A percentile compares a stretch with the other conserved stretches of the same genome.
These are phyloP conservation scores for Polyplosphaeria fusca DNA, from an alignment of 495 filamentous ascomycete genomes.

Conservation along the genomic window DNA sequence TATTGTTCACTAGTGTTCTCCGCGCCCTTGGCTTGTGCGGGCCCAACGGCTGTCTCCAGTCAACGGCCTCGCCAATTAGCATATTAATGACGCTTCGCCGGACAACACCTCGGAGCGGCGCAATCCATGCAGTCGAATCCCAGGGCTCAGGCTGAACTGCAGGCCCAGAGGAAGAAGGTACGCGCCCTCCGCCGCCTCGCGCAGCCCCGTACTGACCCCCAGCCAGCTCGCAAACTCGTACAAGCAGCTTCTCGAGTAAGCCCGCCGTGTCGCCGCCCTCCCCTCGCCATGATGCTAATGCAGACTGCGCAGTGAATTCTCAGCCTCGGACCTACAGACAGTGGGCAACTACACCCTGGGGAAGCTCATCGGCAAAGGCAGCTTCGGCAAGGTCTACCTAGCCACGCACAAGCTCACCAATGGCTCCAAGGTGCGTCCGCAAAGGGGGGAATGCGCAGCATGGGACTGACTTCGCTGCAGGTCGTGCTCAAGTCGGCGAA, in stretches of 20 bases:
- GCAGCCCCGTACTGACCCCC: conserved; percentile 27
- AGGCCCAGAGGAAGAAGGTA: conserved; percentile 93
- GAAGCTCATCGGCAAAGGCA: conserved; percentile 90
- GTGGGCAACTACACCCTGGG: conserved; percentile 95
- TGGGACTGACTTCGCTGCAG: conserved; percentile 45
- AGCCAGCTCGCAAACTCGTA: conserved; percentile 90
- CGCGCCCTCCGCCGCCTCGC: conserved; percentile 1
- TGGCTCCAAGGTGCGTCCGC: conserved; percentile 82
- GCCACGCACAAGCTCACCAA: conserved; percentile 97
- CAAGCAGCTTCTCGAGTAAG: conserved; percentile 91
- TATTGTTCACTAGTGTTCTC: neutral
- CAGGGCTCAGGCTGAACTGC: conserved; percentile 69
- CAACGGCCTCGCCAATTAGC: conserved; percentile 7
- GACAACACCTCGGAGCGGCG: conserved; percentile 14
- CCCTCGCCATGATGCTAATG: conserved; percentile 16
- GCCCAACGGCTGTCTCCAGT: conserved; percentile 5
- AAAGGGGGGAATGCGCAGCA: neutral
- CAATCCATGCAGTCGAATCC: conserved; percentile 34
- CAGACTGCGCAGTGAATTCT: conserved; percentile 71
- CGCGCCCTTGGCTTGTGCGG: neutral
- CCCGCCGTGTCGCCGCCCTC: conserved; percentile 18
- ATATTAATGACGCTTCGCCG: conserved; percentile 27
- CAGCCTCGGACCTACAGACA: conserved; percentile 79
- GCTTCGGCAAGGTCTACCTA: conserved; percentile 97
- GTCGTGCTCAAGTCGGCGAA: conserved; percentile 97